Evolutionary conservation across 2,329 filamentous ascomycete species (phyloP).

Genomic region (Cercospora beticola): DNA sequence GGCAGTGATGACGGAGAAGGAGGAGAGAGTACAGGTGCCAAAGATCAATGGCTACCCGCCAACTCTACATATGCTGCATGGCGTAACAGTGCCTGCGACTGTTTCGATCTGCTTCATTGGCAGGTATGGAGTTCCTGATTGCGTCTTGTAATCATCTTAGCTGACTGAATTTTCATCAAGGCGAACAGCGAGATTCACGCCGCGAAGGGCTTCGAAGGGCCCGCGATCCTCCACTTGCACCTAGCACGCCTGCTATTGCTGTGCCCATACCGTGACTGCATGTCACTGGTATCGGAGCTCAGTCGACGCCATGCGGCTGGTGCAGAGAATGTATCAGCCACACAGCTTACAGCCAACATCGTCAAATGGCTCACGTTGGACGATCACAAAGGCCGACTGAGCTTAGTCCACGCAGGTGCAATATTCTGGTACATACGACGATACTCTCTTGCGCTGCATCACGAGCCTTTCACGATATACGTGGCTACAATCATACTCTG

Average conservation of each 20-base stretch:
- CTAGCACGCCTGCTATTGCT: constrained; percentile 18
- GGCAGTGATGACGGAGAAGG: background rate
- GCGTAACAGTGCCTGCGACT: constrained; percentile 23
- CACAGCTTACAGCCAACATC: constrained; percentile 15
- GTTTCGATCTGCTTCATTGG: constrained; percentile 20
- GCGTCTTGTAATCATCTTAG: background rate
- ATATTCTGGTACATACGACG: constrained; percentile 22
- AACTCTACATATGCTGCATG: constrained; percentile 11
- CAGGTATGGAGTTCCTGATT: background rate
- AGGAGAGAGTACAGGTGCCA: background rate
- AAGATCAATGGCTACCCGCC: constrained; percentile 13
- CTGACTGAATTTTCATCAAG: background rate
- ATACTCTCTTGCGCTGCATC: constrained; percentile 15
- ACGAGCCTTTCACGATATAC: constrained; percentile 19
- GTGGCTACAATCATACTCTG: constrained; percentile 17
- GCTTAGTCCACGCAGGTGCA: constrained; percentile 21
- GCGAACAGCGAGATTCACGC: constrained; percentile 18
- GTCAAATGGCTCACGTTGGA: constrained; percentile 20
- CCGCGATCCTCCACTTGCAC: constrained; percentile 19
- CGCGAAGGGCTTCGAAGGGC: constrained; percentile 15
- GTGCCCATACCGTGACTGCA: constrained; percentile 17
- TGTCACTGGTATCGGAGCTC: constrained; percentile 8
- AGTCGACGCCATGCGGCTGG: constrained; percentile 1
- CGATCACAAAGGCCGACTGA: constrained; percentile 21
- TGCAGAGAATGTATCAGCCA: background rate